Conservation (phyloP, 495 filamentous ascomycete genomes). For the Hyaloscypha bicolor region DNA sequence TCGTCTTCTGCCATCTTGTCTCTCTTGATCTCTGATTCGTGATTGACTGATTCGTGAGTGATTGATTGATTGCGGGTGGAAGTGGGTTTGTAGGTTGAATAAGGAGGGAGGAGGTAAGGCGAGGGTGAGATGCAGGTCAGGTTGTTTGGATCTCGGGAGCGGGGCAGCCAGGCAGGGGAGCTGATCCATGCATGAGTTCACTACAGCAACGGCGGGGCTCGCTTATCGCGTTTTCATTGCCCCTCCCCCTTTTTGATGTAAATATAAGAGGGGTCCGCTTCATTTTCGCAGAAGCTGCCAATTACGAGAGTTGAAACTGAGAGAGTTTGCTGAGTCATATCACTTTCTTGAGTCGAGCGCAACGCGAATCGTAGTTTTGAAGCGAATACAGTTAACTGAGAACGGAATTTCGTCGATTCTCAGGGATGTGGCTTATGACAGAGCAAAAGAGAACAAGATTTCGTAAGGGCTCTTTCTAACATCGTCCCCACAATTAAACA, state of each 20-base stretch:
- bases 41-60: neutral
- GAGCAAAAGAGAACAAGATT: too few relatives aligned
- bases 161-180: neutral
- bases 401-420: too few relatives aligned
- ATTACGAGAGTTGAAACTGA: too few relatives aligned
- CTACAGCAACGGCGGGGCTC: neutral
- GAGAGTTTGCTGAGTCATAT: too few relatives aligned
- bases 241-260: neutral
- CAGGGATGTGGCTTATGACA: too few relatives aligned
- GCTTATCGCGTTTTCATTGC: neutral
- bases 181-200: neutral
- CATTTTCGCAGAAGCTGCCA: too few relatives aligned
- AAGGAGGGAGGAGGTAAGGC: neutral
- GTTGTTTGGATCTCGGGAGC: neutral
- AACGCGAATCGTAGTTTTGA: too few relatives aligned
- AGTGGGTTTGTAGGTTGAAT: neutral
- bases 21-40: neutral
- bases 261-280: too few relatives aligned
- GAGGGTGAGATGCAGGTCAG: neutral
- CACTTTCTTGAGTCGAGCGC: too few relatives aligned
- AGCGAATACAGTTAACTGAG: too few relatives aligned
- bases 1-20: constrained; percentile 12
- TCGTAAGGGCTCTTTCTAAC: too few relatives aligned
- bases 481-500: too few relatives aligned
- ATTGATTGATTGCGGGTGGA: neutral